phyloP scores from a whole-genome alignment of 306 rosid genomes.

The Rosa rugosa region DNA sequence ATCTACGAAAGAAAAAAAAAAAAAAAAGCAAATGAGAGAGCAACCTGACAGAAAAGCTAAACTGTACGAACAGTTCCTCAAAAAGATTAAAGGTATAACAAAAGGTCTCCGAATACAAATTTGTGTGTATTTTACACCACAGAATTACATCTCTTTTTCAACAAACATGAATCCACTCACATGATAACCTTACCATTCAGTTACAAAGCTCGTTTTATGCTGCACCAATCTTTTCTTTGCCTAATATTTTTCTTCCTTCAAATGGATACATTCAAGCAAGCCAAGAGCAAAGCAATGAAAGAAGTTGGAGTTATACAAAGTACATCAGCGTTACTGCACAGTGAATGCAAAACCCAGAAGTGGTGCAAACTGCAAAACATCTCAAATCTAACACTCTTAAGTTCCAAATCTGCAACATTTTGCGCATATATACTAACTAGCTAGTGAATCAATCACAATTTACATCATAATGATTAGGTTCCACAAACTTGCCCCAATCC shows the following conservation, averaged over 20 bases:
- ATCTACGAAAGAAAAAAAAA: neutral
- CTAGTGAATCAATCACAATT: neutral
- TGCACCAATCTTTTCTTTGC: neutral
- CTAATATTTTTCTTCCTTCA: neutral
- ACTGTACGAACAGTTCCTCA: neutral
- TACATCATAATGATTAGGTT: neutral
- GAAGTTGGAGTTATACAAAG: neutral
- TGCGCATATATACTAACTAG: neutral
- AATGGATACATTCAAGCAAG: neutral
- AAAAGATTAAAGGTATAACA: neutral
- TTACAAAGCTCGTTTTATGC: neutral
- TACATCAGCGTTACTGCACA: neutral
- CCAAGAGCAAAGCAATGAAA: neutral
- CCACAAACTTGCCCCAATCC: neutral
- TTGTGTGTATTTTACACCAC: neutral
- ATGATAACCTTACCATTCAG: neutral
- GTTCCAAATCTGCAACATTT: conserved; percentile 1
- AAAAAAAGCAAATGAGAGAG: neutral
- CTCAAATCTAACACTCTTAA: neutral
- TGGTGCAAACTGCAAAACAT: neutral
- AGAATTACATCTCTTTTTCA: neutral
- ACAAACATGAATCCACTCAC: neutral
- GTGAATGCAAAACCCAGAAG: neutral
- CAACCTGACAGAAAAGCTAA: neutral
- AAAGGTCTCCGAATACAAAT: neutral